Percentiles rank a stretch among this genome's conserved stretches.
Conservation (phyloP, 129 eudicot species). For the Artemisia annua region DNA sequence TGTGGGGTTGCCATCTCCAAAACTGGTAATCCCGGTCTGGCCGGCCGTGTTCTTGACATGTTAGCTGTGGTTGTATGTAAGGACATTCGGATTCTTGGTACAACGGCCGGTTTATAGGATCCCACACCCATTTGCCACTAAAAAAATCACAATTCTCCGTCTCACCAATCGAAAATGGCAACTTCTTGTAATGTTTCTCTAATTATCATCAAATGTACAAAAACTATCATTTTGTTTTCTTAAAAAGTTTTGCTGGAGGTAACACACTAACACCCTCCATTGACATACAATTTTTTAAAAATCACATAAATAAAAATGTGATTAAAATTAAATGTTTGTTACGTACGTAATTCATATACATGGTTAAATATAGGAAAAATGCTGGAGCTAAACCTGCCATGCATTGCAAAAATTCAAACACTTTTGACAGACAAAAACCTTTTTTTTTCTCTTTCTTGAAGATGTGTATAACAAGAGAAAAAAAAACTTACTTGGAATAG, state of each 20-base stretch:
- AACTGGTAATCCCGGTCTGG: conserved; percentile 71
- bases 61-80: conserved; percentile 80
- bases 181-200: conserved; percentile 50
- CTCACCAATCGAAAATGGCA: conserved; percentile 53
- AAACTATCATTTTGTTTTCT: not conserved
- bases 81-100: conserved; percentile 92
- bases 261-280: not conserved
- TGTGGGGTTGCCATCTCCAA: conserved; percentile 94
- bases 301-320: no score
- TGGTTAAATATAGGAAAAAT: no score
- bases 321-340: no score
- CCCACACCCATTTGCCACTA: conserved; percentile 83
- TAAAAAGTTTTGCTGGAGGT: not conserved
- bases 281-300: no score
- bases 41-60: conserved; percentile 89
- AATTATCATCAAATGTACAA: conserved; percentile 17
- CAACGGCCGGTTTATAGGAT: conserved; percentile 59
- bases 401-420: no score
- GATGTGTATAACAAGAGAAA: not conserved
- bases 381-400: no score
- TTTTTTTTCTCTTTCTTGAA: not conserved
- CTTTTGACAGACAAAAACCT: not conserved
- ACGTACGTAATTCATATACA: no score
- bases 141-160: conserved; percentile 57
- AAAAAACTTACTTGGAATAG: conserved; percentile 39